Evolutionary conservation across 768 basidiomycete genomes (phyloP), one percentile per base, ranked within the genome.

Genomic region (Botryobasidium botryosum): DNA sequence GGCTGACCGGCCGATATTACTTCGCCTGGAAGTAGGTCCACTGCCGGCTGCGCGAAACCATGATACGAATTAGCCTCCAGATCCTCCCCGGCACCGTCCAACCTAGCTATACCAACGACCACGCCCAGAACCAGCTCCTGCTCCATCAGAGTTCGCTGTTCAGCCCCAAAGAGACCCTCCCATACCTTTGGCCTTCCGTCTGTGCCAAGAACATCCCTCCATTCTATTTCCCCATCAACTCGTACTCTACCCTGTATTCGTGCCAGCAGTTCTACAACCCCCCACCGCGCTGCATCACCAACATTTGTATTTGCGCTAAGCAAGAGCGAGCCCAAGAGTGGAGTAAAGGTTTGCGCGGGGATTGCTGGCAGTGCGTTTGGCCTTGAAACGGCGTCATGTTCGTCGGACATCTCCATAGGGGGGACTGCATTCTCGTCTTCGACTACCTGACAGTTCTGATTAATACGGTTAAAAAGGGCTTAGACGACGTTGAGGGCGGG

Each of bases 331-430:
- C 85, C 90, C 25, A 97, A 70, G 40, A 94, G 79, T 10, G 86
- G 85, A 2, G 88, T 94, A 60, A 97, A 97, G 4, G 80, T 74
- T 54, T 83, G 79, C 2, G 85, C 82, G 31, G 78, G 72, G 36
- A 97, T 75, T 37, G 57, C 63, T 53, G 61, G 71, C 24, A 52
- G 49, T 23, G 26, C 31, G 25, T 40, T 35, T 41, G 37, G 2
- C 13, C 10, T 10, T 32, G 53, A 20, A 43, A 47, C 20, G 31
- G 26, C 32, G 28, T 48, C 35, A 45, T 27, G 35, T 15, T 51
- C 63, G 56, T 36, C 55, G 45, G 23, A 56, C 48, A 58, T 57
- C 45, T 10, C 37, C 37, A 12, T 20, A 20, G 12, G 15, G 12
- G 12, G 12, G 37, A 10, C 37, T 12, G 12, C 37, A 12, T 39